phyloP scores from a whole-genome alignment of 257 asterid genomes.

The Parsonsia alboflavescens region DNA sequence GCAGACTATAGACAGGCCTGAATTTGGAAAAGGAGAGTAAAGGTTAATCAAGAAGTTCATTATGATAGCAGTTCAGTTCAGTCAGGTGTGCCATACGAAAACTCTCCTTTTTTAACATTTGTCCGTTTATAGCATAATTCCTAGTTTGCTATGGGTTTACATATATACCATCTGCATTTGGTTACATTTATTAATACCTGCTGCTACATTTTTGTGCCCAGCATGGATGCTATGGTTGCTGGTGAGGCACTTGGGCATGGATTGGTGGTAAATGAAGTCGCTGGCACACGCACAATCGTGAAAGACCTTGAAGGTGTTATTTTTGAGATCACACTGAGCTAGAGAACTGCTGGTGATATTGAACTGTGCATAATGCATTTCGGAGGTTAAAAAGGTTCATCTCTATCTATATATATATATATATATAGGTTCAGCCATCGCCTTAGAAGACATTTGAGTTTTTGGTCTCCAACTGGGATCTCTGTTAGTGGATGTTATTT shows the following conservation, averaged over 20 bases:
- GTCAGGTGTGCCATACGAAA: background rate
- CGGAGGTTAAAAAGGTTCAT: background rate
- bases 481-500: too few species aligned
- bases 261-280: constrained; percentile 54
- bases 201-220: constrained; percentile 23
- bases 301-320: constrained; percentile 70
- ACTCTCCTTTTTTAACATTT: background rate
- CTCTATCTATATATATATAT: too few species aligned
- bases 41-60: background rate
- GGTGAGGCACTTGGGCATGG: constrained; percentile 69
- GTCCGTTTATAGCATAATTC: background rate
- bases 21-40: background rate
- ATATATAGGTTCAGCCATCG: too few species aligned
- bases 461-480: too few species aligned
- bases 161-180: too few species aligned
- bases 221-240: constrained; percentile 72
- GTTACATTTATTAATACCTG: too few species aligned
- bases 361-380: background rate
- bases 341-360: background rate
- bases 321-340: constrained; percentile 41
- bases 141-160: too few species aligned
- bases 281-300: constrained; percentile 56
- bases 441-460: too few species aligned
- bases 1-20: background rate
- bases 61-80: background rate